phyloP scores from a whole-genome alignment of 1,284 basidiomycete species.

The Papiliotrema fonsecae region DNA sequence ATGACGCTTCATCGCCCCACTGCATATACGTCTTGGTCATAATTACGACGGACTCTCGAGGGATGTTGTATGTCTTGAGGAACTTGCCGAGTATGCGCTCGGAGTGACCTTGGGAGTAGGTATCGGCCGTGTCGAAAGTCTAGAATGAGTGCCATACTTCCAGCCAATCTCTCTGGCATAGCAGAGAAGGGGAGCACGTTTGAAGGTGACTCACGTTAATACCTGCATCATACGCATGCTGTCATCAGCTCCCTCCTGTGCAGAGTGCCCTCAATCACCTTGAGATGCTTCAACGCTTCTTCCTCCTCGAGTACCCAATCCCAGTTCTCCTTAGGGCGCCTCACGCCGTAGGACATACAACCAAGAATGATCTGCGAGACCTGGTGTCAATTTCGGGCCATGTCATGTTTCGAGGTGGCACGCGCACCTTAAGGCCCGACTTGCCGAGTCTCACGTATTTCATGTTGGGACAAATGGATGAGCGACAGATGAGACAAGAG shows the following conservation, averaged over 20 bases:
- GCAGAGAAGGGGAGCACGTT: too few relatives aligned
- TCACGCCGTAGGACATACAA: constrained; percentile 37
- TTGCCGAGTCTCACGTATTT: constrained; percentile 47
- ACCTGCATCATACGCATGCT: constrained; percentile 32
- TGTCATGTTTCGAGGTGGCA: background rate
- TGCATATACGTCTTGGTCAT: constrained; percentile 60
- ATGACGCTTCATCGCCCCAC: constrained; percentile 12
- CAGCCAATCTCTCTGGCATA: too few relatives aligned
- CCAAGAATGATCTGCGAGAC: constrained; percentile 34
- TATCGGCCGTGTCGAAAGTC: constrained; percentile 64
- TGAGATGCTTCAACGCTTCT: constrained; percentile 37
- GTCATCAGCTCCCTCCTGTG: too few relatives aligned
- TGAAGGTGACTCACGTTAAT: constrained; percentile 35
- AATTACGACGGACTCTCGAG: constrained; percentile 69
- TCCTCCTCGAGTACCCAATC: constrained; percentile 30
- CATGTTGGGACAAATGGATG: too few relatives aligned
- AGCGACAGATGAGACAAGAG: too few relatives aligned
- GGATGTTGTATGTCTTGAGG: constrained; percentile 64
- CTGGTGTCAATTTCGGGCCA: constrained; percentile 3
- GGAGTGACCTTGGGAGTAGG: constrained; percentile 55
- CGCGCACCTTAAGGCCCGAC: constrained; percentile 43
- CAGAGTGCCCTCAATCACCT: too few relatives aligned
- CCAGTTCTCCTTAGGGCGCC: constrained; percentile 19
- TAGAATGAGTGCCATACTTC: constrained; percentile 37
- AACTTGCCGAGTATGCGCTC: constrained; percentile 70